Evolutionary conservation across 495 filamentous ascomycete genomes (phyloP).

Genomic region (Glarea lozoyensis): DNA sequence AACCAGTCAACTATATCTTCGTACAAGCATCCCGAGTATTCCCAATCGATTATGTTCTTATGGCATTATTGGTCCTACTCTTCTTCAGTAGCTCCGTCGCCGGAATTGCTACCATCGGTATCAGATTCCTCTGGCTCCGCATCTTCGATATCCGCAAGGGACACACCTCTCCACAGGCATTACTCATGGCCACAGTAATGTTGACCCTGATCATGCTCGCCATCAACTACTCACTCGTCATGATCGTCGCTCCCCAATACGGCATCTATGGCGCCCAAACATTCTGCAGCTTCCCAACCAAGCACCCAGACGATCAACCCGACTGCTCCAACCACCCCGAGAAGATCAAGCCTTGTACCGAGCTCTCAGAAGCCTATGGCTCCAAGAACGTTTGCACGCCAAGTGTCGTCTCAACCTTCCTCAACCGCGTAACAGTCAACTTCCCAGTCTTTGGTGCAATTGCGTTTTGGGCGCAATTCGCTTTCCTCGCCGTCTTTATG

Average conservation of each 20-base stretch:
- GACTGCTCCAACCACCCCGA: constrained; percentile 69
- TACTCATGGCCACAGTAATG: constrained; percentile 87
- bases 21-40: constrained; percentile 75
- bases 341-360: constrained; percentile 72
- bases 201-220: constrained; percentile 80
- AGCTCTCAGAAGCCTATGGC: constrained; percentile 48
- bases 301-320: constrained; percentile 50
- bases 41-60: constrained; percentile 86
- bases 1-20: constrained; percentile 88
- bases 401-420: constrained; percentile 79
- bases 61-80: constrained; percentile 70
- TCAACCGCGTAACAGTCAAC: constrained; percentile 89
- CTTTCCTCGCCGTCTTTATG: constrained; percentile 76
- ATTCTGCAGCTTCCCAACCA: constrained; percentile 64
- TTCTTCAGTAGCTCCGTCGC: constrained; percentile 81
- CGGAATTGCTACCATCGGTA: constrained; percentile 78
- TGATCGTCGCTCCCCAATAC: constrained; percentile 91
- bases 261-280: constrained; percentile 91
- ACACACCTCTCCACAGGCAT: constrained; percentile 81
- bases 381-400: constrained; percentile 79
- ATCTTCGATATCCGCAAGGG: constrained; percentile 85
- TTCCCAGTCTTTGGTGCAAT: constrained; percentile 94
- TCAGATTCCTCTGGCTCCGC: constrained; percentile 89
- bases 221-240: constrained; percentile 83
- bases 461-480: constrained; percentile 92